Evolutionary conservation across 106 monocot species (phyloP).

Genomic region (Chionographis japonica): DNA sequence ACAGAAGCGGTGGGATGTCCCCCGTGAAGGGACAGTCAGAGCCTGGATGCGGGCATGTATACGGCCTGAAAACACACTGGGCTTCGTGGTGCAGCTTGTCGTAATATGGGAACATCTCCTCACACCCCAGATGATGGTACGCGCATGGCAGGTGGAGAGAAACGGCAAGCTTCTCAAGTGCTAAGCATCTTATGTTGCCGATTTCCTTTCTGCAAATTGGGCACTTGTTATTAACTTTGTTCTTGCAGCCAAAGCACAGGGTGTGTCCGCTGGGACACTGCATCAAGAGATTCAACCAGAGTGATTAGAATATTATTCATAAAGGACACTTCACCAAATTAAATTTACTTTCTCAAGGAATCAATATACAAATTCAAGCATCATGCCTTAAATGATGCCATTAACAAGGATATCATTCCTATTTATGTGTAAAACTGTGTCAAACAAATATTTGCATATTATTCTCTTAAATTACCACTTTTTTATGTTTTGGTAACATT

Average conservation of each 20-base stretch:
- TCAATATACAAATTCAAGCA: no score
- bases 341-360: no score
- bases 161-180: slow-evolving; percentile 43
- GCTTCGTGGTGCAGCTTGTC: slow-evolving; percentile 34
- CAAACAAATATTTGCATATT: no score
- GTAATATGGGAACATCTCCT: slow-evolving; percentile 37
- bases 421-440: no score
- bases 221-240: slow-evolving; percentile 46
- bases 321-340: background rate
- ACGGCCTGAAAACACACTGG: slow-evolving; percentile 30
- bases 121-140: slow-evolving; percentile 31
- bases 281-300: background rate
- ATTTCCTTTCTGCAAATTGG: slow-evolving; percentile 49
- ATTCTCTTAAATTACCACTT: no score
- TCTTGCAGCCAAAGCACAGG: slow-evolving; percentile 31
- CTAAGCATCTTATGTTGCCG: slow-evolving; percentile 42
- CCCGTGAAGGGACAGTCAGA: slow-evolving; percentile 35
- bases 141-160: slow-evolving; percentile 32
- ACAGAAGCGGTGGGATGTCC: slow-evolving; percentile 23
- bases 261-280: slow-evolving; percentile 56
- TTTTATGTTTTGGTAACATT: no score
- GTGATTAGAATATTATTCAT: background rate
- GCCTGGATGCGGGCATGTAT: slow-evolving; percentile 42
- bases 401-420: no score
- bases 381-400: no score